phyloP scores from a whole-genome alignment of 257 asterid species.

The Solanum neorickii region DNA sequence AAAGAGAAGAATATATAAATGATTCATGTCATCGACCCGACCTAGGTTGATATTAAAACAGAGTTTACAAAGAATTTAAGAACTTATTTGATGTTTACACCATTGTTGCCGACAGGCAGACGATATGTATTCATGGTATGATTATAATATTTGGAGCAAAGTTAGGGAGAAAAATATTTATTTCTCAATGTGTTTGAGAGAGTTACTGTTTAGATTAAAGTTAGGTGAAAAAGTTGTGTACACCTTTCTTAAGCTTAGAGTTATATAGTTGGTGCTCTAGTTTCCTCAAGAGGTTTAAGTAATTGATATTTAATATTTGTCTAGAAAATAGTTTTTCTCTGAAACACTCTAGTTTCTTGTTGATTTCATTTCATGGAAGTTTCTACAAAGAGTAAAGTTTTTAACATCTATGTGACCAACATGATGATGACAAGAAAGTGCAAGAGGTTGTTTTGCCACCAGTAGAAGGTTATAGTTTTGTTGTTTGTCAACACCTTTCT shows the following conservation, averaged over 20 bases:
- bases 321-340: background rate
- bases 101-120: background rate
- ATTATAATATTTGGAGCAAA: background rate
- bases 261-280: background rate
- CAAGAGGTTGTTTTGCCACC: background rate
- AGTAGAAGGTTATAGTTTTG: background rate
- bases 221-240: background rate
- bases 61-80: background rate
- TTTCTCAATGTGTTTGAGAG: background rate
- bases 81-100: background rate
- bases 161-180: background rate
- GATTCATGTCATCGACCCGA: background rate
- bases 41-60: background rate
- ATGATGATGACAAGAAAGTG: background rate
- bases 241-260: background rate
- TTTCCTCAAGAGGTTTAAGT: background rate
- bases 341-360: background rate
- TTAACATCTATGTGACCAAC: background rate
- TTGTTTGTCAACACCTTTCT: background rate
- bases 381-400: background rate
- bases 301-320: background rate
- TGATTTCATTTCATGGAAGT: background rate
- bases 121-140: background rate
- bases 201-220: background rate
- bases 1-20: background rate